Base-by-base conservation (phyloP, 305 asterid genomes). In the Fraxinus albicans region DNA sequence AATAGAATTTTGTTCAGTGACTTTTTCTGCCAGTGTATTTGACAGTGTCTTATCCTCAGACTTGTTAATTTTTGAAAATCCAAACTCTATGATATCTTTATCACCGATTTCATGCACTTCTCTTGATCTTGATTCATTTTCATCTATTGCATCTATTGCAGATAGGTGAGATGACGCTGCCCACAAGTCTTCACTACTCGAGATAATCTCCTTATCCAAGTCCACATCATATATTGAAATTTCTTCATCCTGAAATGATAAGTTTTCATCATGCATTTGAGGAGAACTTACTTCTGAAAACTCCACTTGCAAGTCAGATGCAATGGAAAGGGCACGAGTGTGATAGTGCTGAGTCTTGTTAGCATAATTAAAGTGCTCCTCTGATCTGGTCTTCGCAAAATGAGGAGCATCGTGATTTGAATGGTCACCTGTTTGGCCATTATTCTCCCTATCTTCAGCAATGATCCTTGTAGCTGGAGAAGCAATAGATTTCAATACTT, bases 281-380 rank as follows among this genome's bases (percentile, higher is more conserved):
- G 99, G 97, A 1, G 96, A 94, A 79, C 97, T 88, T 19, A 93
- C 74, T 78, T 97, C 97, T 8, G 98, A 93, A 72, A 90, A 91
- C 90, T 96, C 98, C 19, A 96, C 99, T 82, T 95, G 97, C 91
- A 97, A 73, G 80, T 94, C 99, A 10, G 99, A 96, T 83, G 94
- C 97, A 47, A 93, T 89, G 23, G 98, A 97, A 72, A 85, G 83
- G 76, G 92, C 82, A 50, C 90, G 89, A 15, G 86, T 34, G 82
- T 89, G 98, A 29, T 33, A 85, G 29, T 58, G 82, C 44, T 76
- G 73, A 2, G 82, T 73, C 77, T 53, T 86, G 25, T 87, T 85
- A 1, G 90, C 82, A 60, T 83, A 89, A 65, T 76, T 82, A 34
- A 85, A 72, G 33, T 76, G 85, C 15, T 86, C 92, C 53, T 89